Evolutionary conservation across 768 basidiomycete species (phyloP), one percentile per base, ranked within the genome.

Genomic region (Hygrophoropsis aurantiaca): DNA sequence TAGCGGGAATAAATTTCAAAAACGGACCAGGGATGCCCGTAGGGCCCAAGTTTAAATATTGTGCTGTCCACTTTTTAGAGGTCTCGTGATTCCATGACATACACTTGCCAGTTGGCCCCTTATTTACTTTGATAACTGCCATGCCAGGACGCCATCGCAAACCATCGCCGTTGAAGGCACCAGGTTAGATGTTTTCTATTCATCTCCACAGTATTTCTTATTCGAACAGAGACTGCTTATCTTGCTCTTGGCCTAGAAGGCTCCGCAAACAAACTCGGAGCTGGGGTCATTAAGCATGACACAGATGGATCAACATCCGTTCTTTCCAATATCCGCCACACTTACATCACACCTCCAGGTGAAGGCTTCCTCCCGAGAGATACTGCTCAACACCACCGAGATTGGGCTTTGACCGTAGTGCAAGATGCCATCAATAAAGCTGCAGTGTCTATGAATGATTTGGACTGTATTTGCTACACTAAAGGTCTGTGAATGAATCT

Each of bases 331-430:
- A 75, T 97, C 52, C 81, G 97, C 53, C 97, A 97, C 59, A 99
- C 97, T n/a, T 97, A 98, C 65, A 90, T 98, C 56, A 98, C 97
- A 2, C 97, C 97, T 5, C 92, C 95, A 3, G 97, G 97, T 2
- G 93, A 98, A 71, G 97, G 97, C 1, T 99, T 99, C 62, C 82
- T 95, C 42, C 97, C 97, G 10, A 77, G 89, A 44, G 94, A 98
- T 61, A 99, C 97, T 11, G 97, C 97, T 2, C 75, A 87, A 46
- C 97, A 98, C 60, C 97, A 99, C 71, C 84, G 94, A 37, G 81
- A 97, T 66, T 98, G 97, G 97, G 82, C 79, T 1, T 69, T 90
- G 45, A 78, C 78, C 46, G 85, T 99, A 13, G 85, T 98, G 55
- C 78, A 82, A 40, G 81, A 89, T 57, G 87, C 89, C 18, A 60